Evolutionary conservation across 352 stramenopile species (phyloP).

Genomic region (Phytopythium kandeliae): DNA sequence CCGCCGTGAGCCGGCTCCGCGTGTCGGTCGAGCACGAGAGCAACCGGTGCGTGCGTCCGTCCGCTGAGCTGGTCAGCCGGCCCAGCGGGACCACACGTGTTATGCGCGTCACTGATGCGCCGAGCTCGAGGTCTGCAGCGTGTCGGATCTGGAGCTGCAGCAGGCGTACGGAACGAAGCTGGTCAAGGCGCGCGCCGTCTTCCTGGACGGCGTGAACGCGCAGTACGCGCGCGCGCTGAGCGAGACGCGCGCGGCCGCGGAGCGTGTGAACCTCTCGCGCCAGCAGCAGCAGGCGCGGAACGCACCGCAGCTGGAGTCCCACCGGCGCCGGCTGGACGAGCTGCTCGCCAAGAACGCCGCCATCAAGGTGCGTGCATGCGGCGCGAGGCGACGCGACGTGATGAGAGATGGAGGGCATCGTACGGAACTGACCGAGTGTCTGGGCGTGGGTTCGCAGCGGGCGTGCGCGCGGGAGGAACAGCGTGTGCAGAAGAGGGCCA

Average conservation of each 20-base stretch:
- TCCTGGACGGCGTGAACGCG: slow-evolving; percentile 62
- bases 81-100: no score
- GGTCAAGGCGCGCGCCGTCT: slow-evolving; percentile 47
- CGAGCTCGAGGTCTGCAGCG: no score
- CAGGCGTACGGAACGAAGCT: slow-evolving; percentile 68
- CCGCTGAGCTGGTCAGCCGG: no score
- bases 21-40: slow-evolving; percentile 54
- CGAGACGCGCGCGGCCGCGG: slow-evolving; percentile 26
- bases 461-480: slow-evolving; percentile 16
- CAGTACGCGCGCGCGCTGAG: slow-evolving; percentile 41
- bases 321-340: slow-evolving; percentile 49
- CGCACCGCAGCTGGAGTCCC: slow-evolving; percentile 44
- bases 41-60: slow-evolving; percentile 28
- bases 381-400: no score
- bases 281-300: slow-evolving; percentile 74
- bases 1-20: slow-evolving; percentile 39
- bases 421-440: background rate
- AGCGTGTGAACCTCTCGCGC: slow-evolving; percentile 53
- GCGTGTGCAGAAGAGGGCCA: slow-evolving; percentile 30
- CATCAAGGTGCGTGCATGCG: slow-evolving; percentile 33
- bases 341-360: slow-evolving; percentile 60
- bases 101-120: no score
- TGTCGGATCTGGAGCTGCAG: slow-evolving; percentile 71
- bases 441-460: slow-evolving; percentile 5
- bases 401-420: background rate